Evolutionary conservation across 345 rosid genomes (phyloP), one percentile per base, ranked within the genome.

Genomic region (Aquilaria sinensis): DNA sequence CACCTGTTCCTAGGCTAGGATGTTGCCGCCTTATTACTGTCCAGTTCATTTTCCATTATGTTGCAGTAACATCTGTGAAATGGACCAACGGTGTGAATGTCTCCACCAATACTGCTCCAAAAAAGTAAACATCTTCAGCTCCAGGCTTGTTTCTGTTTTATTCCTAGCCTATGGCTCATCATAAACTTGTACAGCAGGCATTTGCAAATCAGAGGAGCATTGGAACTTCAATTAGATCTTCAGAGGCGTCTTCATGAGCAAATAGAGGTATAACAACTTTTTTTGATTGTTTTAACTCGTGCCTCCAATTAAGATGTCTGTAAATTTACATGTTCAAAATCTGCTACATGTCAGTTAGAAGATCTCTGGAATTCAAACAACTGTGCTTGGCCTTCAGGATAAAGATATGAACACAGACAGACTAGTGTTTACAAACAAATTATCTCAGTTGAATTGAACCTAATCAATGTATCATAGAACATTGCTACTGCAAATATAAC

Each of bases 201-300:
- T 45, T 16, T 46, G 51, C 53, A 57, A 69, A 51, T 41, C 8
- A 43, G 15, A 12, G 58, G 61, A 55, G 43, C 63, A 12, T 34
- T 57, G 29, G 29, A 57, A 41, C 30, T 49, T 45, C 72, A 62
- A 16, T 57, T 41, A 30, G 54, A 69, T 41, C 12, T 62, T 10
- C 63, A 51, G 3, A 57, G 49, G 31, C 67, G 37, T 14, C 58
- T 69, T 29, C 43, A 48, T 45, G 34, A 69, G 32, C 72, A 69
- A 41, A n/a, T 69, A 62, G 53, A 69, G 72, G 72, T 69, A 54
- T 37, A 12, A 6, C 4, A 15, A 12, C 33, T 12, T 51, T 12
- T 10, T 5, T 31, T 48, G 1, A 30, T 47, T n/a, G 3, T 41
- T 57, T 12, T 12, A 7, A 11, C 0, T 56, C 4, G 14, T 0